Conservation (phyloP, 1,284 basidiomycete species). For the Papiliotrema laurentii region DNA sequence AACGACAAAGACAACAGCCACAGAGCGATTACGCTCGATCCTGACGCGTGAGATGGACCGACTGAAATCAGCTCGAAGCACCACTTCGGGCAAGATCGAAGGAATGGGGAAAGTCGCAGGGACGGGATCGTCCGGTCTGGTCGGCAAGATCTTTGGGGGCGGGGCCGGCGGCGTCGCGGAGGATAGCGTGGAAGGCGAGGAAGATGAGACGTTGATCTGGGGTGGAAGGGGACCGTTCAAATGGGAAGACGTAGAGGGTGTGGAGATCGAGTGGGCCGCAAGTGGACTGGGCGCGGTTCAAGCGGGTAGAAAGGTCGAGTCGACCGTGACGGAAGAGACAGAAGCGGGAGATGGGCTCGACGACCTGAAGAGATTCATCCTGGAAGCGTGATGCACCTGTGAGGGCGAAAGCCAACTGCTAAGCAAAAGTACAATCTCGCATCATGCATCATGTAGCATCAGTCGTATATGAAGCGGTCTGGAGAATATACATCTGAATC, state of each 20-base stretch:
- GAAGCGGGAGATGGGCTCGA: conserved; percentile 36
- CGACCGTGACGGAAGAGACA: conserved; percentile 13
- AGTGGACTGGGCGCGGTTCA: conserved; percentile 25
- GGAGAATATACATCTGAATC: too few relatives aligned
- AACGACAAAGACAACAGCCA: conserved; percentile 20
- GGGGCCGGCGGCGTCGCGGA: conserved; percentile 1
- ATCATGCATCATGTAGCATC: too few relatives aligned
- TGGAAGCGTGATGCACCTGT: conserved; percentile 23
- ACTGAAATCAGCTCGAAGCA: conserved; percentile 36
- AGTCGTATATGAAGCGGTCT: too few relatives aligned
- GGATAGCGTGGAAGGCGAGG: conserved; percentile 13
- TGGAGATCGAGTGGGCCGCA: conserved; percentile 37
- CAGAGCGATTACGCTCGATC: conserved; percentile 35
- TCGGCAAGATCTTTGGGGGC: conserved; percentile 23
- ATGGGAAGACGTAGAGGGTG: conserved; percentile 46
- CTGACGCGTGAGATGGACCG: conserved; percentile 46
- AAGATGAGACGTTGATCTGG: conserved; percentile 40
- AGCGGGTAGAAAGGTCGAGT: conserved; percentile 4
- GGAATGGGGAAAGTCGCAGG: conserved; percentile 36
- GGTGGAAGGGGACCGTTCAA: conserved; percentile 36
- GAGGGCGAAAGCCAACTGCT: too few relatives aligned
- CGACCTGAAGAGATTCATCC: conserved; percentile 32
- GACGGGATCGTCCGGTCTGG: conserved; percentile 17
- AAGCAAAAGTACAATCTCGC: too few relatives aligned
- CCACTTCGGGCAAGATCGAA: conserved; percentile 40